Conservation (phyloP, 2,329 filamentous ascomycete species). For the Cadophora malorum region DNA sequence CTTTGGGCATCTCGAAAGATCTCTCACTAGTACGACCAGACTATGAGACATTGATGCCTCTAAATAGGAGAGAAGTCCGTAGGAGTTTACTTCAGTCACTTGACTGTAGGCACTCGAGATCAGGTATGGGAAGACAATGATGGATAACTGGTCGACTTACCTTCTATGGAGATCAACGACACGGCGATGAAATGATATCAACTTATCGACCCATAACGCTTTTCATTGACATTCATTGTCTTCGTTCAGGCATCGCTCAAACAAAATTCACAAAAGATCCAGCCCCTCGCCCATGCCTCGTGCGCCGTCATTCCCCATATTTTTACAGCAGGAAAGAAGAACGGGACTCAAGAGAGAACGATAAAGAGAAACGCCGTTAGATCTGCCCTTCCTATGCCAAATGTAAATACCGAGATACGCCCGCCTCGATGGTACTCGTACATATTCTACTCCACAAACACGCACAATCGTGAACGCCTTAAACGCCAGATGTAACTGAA, state of each 20-base stretch:
- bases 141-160: neutral
- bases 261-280: conserved; percentile 15
- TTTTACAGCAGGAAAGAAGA: conserved; percentile 6
- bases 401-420: conserved; percentile 34
- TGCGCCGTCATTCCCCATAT: conserved; percentile 6
- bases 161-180: neutral
- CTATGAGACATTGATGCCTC: neutral
- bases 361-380: conserved; percentile 17
- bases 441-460: conserved; percentile 25
- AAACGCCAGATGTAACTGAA: conserved; percentile 19
- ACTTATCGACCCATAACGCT: conserved; percentile 1
- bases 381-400: conserved; percentile 23
- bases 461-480: conserved; percentile 2
- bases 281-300: neutral
- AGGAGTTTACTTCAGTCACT: neutral
- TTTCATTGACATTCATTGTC: conserved; percentile 17
- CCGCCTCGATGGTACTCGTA: conserved; percentile 29
- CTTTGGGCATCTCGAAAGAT: neutral
- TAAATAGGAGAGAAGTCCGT: neutral
- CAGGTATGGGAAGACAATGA: neutral
- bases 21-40: neutral
- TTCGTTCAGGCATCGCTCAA: conserved; percentile 13
- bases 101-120: neutral
- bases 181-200: neutral
- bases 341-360: neutral